Percentiles rank a stretch among this genome's conserved stretches.
These are phyloP conservation scores for Spergularia azorica DNA, from an alignment of 179 eudicot genomes.

Conservation along the genomic window DNA sequence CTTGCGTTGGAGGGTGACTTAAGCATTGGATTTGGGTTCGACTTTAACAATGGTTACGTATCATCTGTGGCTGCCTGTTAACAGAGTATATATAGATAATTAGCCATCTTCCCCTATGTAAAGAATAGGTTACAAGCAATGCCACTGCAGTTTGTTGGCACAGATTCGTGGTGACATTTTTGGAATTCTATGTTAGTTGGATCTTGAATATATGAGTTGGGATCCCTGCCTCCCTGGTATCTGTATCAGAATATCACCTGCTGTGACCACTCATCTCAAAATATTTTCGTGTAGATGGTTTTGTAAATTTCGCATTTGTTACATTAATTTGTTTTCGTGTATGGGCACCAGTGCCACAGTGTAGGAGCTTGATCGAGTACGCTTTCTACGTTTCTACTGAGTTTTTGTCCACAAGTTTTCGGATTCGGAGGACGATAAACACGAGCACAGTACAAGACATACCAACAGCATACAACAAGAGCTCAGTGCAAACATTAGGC, in stretches of 20 bases:
- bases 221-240: too few relatives aligned
- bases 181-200: too few relatives aligned
- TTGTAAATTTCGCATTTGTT: too few relatives aligned
- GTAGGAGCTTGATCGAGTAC: neutral
- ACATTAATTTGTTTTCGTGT: too few relatives aligned
- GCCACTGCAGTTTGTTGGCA: neutral
- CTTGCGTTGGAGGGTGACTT: slow-evolving; percentile 67
- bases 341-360: neutral
- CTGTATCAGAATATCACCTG: too few relatives aligned
- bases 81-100: neutral
- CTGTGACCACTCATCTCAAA: neutral
- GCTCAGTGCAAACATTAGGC: neutral
- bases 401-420: neutral
- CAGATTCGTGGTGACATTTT: neutral
- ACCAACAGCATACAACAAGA: slow-evolving; percentile 10
- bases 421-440: neutral
- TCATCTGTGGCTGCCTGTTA: slow-evolving; percentile 24
- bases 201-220: too few relatives aligned
- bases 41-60: too few relatives aligned
- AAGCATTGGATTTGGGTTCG: slow-evolving; percentile 43
- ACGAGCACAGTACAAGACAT: slow-evolving; percentile 4
- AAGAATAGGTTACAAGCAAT: neutral
- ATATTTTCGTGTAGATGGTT: too few relatives aligned
- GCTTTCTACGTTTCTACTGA: neutral
- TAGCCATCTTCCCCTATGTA: neutral